Evolutionary conservation across 495 filamentous ascomycete species (phyloP).

Genomic region (Aspergillus baeticus): DNA sequence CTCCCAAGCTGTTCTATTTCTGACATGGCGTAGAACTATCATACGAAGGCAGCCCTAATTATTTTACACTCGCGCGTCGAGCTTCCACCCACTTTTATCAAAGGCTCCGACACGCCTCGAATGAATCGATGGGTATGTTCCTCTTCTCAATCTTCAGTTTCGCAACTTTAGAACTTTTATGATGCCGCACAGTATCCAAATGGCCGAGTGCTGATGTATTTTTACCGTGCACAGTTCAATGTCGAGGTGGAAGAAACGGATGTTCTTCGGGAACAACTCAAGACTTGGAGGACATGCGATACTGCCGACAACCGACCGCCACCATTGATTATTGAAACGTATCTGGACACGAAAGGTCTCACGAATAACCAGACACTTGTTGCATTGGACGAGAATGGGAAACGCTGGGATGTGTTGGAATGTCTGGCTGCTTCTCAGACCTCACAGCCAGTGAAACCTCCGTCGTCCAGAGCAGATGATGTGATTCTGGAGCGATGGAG

Average conservation of each 20-base stretch:
- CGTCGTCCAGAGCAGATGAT: conserved; percentile 49
- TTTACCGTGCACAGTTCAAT: conserved; percentile 66
- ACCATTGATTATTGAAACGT: conserved; percentile 86
- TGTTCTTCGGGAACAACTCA: conserved; percentile 73
- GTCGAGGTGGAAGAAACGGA: conserved; percentile 92
- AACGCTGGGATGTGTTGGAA: conserved; percentile 88
- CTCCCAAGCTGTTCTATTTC: conserved; percentile 6
- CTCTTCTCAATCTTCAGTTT: neutral
- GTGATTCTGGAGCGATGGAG: conserved; percentile 90
- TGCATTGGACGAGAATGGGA: conserved; percentile 81
- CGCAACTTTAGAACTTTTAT: neutral
- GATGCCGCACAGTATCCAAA: no score
- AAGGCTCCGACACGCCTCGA: conserved; percentile 59
- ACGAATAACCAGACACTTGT: conserved; percentile 85
- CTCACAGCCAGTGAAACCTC: conserved; percentile 30
- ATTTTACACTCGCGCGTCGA: conserved; percentile 77
- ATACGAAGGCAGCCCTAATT: conserved; percentile 82
- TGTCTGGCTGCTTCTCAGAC: conserved; percentile 62
- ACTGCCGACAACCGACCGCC: conserved; percentile 75
- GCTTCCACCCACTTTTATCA: conserved; percentile 58
- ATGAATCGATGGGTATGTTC: conserved; percentile 89
- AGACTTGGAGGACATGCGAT: conserved; percentile 75
- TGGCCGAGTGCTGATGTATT: conserved; percentile 16
- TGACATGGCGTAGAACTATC: conserved; percentile 68
- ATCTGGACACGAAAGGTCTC: conserved; percentile 76